A percentile compares a stretch with the other conserved stretches of the same genome.
phyloP scores from a whole-genome alignment of 176 grass and related monocot species.

The Aegilops speltoides region DNA sequence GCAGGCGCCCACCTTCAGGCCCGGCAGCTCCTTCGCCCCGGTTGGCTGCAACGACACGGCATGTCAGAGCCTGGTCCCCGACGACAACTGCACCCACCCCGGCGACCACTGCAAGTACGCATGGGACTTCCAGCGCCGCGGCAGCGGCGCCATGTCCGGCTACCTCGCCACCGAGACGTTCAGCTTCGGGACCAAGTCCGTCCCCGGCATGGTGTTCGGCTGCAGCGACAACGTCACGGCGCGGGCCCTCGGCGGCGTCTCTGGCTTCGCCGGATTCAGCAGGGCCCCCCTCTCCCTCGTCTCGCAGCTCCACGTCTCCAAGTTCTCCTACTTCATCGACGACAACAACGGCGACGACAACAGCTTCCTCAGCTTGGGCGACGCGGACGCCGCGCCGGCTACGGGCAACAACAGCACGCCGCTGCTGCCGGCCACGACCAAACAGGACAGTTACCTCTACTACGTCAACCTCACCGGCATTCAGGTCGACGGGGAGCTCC shows the following conservation, averaged over 20 bases:
- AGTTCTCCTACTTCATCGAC: not conserved
- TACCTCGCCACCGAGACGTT: not conserved
- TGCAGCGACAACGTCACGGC: not conserved
- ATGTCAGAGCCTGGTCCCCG: too few species aligned
- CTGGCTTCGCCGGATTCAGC: too few species aligned
- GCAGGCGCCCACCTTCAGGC: not conserved
- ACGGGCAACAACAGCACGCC: not conserved
- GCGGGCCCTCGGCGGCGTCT: not conserved
- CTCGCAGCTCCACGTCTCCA: too few species aligned
- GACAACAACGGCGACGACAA: not conserved
- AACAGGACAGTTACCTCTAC: not conserved
- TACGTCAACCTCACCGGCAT: not conserved
- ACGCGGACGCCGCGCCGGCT: too few species aligned
- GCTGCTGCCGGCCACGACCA: not conserved
- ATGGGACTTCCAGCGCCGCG: too few species aligned
- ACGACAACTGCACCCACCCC: not conserved
- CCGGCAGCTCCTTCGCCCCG: too few species aligned
- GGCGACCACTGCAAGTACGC: not conserved
- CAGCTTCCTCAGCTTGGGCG: not conserved
- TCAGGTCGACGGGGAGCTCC: not conserved
- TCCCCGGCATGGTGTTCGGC: not conserved
- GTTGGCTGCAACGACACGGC: not conserved
- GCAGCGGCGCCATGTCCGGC: not conserved
- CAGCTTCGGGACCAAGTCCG: not conserved
- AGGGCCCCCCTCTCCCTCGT: too few species aligned